Evolutionary conservation across 352 stramenopile species (phyloP), one percentile per base, ranked within the genome.

Genomic region (Pythium coloratum): DNA sequence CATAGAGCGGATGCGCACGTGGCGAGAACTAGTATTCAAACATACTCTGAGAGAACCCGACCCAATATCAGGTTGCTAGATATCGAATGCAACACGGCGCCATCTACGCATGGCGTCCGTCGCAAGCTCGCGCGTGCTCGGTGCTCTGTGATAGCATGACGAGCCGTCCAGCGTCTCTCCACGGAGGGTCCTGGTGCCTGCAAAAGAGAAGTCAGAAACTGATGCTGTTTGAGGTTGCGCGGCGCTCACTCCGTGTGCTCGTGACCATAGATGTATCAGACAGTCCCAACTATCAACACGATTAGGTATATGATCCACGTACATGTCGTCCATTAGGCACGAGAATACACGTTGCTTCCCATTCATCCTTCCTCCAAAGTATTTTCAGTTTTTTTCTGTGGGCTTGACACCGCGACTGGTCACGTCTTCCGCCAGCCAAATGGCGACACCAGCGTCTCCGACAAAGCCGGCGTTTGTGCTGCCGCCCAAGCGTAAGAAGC

Each of bases 11-110:
- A 64, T 59, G 30, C 53, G 66, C 40, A 50, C 54, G 34, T 92
- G 84, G 88, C 54, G 81, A 92, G 78, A 71, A 75, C 72, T 81
- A 73, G 78, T 92, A 87, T 92, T 92, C 81, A 90, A 88, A 81
- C 70, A 55, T 64, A 67, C 36, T 73, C 84, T 90, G 84, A 92
- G 84, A 92, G 84, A 65, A 30, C 64, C 26, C n/a, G 36, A 44
- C 30, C 38, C 5, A 32, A 64, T 18, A 4, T 4, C 3, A 30
- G 42, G 33, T 30, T 69, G 20, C 12, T 42, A 46, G 18, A 47
- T 36, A 30, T 6, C 3, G 46, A 38, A 30, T 30, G 28, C 58
- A 13, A 40, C 7, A 40, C 34, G 34, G 34, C 34, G 34, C 34
- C 34, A 40, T 30, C 28, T 6, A 13, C 34, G 34, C 34, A 40